phyloP scores from a whole-genome alignment of 2,329 filamentous ascomycete genomes.

The Botrytis porri region DNA sequence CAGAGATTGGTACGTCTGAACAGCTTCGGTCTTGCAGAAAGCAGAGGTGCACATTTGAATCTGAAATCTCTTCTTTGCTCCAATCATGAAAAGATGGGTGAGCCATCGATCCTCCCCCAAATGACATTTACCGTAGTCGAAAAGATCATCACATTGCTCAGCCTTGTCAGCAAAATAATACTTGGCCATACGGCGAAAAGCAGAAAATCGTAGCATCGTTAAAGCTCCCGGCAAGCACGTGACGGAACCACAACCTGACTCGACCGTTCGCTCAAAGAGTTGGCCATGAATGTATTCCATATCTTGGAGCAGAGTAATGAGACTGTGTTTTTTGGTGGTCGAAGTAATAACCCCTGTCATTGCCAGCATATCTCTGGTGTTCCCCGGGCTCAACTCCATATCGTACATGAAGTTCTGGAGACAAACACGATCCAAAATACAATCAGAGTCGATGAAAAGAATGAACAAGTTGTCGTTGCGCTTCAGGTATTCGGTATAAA shows the following conservation, averaged over 20 bases:
- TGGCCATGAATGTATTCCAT: conserved; percentile 99
- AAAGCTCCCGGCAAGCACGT: conserved; percentile 94
- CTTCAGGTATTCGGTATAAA: conserved; percentile 83
- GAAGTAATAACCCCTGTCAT: conserved; percentile 98
- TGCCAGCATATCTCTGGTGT: conserved; percentile 87
- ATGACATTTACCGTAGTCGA: conserved; percentile 95
- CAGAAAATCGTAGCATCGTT: conserved; percentile 92
- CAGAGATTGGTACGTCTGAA: conserved; percentile 80
- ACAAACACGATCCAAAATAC: conserved; percentile 85
- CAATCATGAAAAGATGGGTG: conserved; percentile 98
- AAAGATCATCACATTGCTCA: conserved; percentile 91
- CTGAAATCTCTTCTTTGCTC: conserved; percentile 86
- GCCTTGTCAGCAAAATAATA: conserved; percentile 98
- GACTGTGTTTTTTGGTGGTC: conserved; percentile 80
- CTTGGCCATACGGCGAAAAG: conserved; percentile 93
- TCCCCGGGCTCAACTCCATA: conserved; percentile 95
- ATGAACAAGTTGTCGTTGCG: conserved; percentile 91
- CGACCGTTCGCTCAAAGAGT: conserved; percentile 90
- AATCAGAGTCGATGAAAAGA: conserved; percentile 96
- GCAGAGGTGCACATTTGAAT: conserved; percentile 97
- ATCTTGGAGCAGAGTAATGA: conserved; percentile 91
- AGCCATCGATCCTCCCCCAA: conserved; percentile 95
- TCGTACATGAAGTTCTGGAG: conserved; percentile 98
- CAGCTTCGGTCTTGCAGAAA: conserved; percentile 97
- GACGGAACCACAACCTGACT: conserved; percentile 89